phyloP scores from a whole-genome alignment of 164 flowering plant genomes.

The Buxus sempervirens region DNA sequence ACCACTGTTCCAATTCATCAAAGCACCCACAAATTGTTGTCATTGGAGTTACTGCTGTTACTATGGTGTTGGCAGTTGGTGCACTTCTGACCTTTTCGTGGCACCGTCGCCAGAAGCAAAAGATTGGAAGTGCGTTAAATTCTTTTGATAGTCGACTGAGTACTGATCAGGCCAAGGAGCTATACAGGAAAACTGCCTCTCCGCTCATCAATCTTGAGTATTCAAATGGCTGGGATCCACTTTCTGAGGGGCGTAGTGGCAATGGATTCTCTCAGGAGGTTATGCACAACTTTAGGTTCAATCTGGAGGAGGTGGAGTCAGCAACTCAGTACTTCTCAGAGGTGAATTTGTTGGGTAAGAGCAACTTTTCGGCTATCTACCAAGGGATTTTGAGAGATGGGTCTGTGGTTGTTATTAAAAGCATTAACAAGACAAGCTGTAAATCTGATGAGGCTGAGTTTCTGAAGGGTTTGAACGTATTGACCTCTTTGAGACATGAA shows the following conservation, averaged over 20 bases:
- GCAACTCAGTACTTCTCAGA: slow-evolving; percentile 62
- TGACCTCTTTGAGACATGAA: slow-evolving; percentile 50
- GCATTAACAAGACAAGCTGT: slow-evolving; percentile 47
- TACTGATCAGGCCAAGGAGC: slow-evolving; percentile 34
- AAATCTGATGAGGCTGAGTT: slow-evolving; percentile 60
- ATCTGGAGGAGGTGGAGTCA: slow-evolving; percentile 55
- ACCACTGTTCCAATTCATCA: slow-evolving; percentile 29
- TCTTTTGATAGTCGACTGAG: slow-evolving; percentile 26
- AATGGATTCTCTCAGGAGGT: slow-evolving; percentile 34
- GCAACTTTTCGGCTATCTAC: slow-evolving; percentile 48
- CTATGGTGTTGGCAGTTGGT: slow-evolving; percentile 27
- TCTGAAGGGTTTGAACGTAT: slow-evolving; percentile 40
- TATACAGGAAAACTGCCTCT: slow-evolving; percentile 43
- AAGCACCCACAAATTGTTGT: slow-evolving; percentile 25
- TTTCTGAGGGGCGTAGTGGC: slow-evolving; percentile 37
- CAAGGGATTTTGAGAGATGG: slow-evolving; percentile 54
- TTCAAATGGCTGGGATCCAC: slow-evolving; percentile 58
- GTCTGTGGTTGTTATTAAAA: slow-evolving; percentile 48
- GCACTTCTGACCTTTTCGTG: slow-evolving; percentile 30
- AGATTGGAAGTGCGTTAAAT: slow-evolving; percentile 31
- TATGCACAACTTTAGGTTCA: slow-evolving; percentile 44
- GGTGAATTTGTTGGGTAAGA: slow-evolving; percentile 51
- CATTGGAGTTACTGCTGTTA: slow-evolving; percentile 26
- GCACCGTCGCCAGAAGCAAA: slow-evolving; percentile 48
- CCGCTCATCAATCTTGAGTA: slow-evolving; percentile 62